phyloP scores from a whole-genome alignment of 768 basidiomycete species.

The Serpula lacrymans region DNA sequence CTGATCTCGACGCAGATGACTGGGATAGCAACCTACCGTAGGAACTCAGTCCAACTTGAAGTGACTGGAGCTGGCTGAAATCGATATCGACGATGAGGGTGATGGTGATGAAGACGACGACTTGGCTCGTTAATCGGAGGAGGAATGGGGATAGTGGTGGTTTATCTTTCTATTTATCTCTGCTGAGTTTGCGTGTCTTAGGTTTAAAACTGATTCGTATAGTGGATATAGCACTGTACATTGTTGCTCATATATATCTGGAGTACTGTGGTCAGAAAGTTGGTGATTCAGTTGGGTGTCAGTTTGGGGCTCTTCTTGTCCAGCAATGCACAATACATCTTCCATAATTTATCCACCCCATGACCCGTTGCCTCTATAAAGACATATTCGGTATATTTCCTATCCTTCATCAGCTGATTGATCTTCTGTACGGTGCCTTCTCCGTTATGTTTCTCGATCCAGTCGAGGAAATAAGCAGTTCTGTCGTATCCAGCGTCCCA shows the following conservation, averaged over 20 bases:
- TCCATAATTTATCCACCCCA: slow-evolving; percentile 56
- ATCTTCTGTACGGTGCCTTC: slow-evolving; percentile 53
- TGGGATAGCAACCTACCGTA: slow-evolving; percentile 42
- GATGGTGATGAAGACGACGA: slow-evolving; percentile 73
- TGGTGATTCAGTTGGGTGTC: no score
- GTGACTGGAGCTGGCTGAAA: slow-evolving; percentile 53
- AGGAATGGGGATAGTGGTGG: slow-evolving; percentile 73
- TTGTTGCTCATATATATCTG: no score
- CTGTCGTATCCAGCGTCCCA: slow-evolving; percentile 80
- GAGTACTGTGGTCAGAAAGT: no score
- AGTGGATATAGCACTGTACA: no score
- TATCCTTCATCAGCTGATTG: slow-evolving; percentile 50
- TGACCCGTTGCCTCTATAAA: slow-evolving; percentile 53
- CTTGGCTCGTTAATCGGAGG: slow-evolving; percentile 74
- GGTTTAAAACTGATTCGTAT: no score
- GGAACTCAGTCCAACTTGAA: slow-evolving; percentile 19
- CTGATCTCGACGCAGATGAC: slow-evolving; percentile 55
- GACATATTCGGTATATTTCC: slow-evolving; percentile 45
- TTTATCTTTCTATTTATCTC: no score
- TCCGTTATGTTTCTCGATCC: slow-evolving; percentile 54
- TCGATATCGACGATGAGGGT: slow-evolving; percentile 71
- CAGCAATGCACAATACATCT: slow-evolving; percentile 45
- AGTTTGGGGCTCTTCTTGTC: slow-evolving; percentile 12
- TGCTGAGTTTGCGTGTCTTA: no score
- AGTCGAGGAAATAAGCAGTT: slow-evolving; percentile 74